Base-by-base conservation (phyloP, 345 rosid genomes). In the Arabis hirsuta region DNA sequence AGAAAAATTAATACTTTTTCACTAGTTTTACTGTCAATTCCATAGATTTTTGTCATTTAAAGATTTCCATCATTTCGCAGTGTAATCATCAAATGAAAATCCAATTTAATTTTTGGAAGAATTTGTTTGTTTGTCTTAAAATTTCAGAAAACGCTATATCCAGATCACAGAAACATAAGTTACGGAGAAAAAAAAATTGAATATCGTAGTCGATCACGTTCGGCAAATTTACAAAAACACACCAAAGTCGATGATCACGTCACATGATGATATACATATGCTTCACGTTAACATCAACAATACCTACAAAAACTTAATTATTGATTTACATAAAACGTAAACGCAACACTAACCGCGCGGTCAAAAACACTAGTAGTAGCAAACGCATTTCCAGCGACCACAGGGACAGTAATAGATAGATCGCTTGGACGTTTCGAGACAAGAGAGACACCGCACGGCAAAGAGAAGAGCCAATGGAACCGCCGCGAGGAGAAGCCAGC, bases 381-480 rank as follows among this genome's bases (percentile, higher is more conserved):
- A 78, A 63, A 67, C 74, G 71, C 72, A 72, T 73, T 69, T 80
- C 83, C 76, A 79, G 69, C 79, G 80, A 19, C 83, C 81, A 54
- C 85, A 82, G 1, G 75, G 69, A 53, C 83, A 82, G 29, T 62
- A 73, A 38, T 67, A 8, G 14, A 19, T 19, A 41, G 79, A 55
- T 46, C 43, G 51, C 48, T 67, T 58, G 0, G 81, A 71, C 4
- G 83, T 72, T 10, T 74, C 80, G 12, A 39, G 69, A 43, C 78
- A 74, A 31, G 84, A 77, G 60, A 82, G 62, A 38, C 78, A 80
- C 14, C 81, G 76, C 12, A 82, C 53, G 50, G 82, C 69, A 16
- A 82, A 24, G 0, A 82, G 65, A 12, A 82, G 48, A 4, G 29
- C 76, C 46, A 82, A 11, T 9, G 81, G 72, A 29, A 67, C 69